Evolutionary conservation across 805 yeast species (phyloP).

Genomic region (Lachancea sp.): DNA sequence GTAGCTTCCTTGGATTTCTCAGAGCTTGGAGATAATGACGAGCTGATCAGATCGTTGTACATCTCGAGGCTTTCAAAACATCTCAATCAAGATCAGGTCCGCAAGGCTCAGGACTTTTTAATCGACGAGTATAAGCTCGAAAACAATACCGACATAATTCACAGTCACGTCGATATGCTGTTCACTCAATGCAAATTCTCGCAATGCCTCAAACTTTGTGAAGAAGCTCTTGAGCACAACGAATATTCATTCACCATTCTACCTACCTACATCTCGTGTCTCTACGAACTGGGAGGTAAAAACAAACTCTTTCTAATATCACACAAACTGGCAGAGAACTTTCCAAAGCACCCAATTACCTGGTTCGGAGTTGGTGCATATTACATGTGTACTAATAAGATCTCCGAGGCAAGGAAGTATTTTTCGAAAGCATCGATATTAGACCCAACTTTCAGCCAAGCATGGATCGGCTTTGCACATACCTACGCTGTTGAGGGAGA

Average conservation of each 20-base stretch:
- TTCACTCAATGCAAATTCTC: conserved; percentile 74
- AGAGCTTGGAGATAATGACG: conserved; percentile 72
- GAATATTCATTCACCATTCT: conserved; percentile 63
- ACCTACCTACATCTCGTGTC: conserved; percentile 75
- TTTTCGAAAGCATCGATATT: conserved; percentile 85
- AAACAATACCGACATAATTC: conserved; percentile 61
- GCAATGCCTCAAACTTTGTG: conserved; percentile 71
- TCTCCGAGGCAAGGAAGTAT: conserved; percentile 76
- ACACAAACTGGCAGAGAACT: conserved; percentile 77
- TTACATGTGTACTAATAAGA: conserved; percentile 65
- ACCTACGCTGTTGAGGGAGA: conserved; percentile 98
- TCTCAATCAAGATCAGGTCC: conserved; percentile 47
- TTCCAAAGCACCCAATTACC: conserved; percentile 74
- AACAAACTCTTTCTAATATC: conserved; percentile 75
- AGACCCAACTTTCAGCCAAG: conserved; percentile 85
- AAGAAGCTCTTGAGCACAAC: conserved; percentile 48
- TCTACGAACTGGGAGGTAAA: conserved; percentile 77
- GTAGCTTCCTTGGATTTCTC: conserved; percentile 49
- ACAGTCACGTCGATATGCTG: conserved; percentile 60
- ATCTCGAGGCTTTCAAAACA: conserved; percentile 71
- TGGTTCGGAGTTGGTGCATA: conserved; percentile 93
- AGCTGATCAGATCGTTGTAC: conserved; percentile 70
- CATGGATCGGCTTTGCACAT: conserved; percentile 98
- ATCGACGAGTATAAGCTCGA: conserved; percentile 66
- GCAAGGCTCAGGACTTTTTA: conserved; percentile 60